Conservation (phyloP, 108 stramenopile species). For the Skeletonema potamos region DNA sequence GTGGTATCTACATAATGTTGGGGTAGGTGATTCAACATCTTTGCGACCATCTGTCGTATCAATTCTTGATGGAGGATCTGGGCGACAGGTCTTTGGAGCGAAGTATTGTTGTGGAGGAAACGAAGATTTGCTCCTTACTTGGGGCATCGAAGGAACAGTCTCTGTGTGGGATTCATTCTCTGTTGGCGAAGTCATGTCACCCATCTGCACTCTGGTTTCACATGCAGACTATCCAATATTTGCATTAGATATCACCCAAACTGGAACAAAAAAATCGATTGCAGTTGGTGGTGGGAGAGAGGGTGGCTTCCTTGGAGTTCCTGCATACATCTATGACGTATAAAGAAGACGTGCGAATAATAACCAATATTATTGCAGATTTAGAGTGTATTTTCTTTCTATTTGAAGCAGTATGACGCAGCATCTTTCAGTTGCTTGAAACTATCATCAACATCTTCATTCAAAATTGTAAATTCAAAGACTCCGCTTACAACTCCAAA, state of each 20-base stretch:
- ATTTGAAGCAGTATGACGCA: constrained; percentile 70
- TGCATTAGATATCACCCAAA: constrained; percentile 51
- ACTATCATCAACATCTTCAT: constrained; percentile 66
- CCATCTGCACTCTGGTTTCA: constrained; percentile 66
- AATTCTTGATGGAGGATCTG: constrained; percentile 71
- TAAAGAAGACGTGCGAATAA: too few species aligned
- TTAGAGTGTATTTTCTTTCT: not conserved
- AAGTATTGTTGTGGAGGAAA: constrained; percentile 57
- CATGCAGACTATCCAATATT: constrained; percentile 74
- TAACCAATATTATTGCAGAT: not conserved
- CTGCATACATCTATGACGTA: constrained; percentile 6
- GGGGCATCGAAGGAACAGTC: constrained; percentile 84
- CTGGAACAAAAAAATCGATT: constrained; percentile 15
- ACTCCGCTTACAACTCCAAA: constrained; percentile 80
- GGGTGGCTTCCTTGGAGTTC: constrained; percentile 40
- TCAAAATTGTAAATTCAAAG: constrained; percentile 87
- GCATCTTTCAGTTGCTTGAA: constrained; percentile 65
- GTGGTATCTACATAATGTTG: constrained; percentile 44
- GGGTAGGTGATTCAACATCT: constrained; percentile 20
- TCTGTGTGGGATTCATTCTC: constrained; percentile 80
- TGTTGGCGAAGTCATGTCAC: constrained; percentile 57
- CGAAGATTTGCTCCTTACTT: constrained; percentile 73
- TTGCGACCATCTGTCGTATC: constrained; percentile 57
- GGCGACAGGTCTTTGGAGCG: constrained; percentile 78
- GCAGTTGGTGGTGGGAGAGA: constrained; percentile 61